Evolutionary conservation across 768 basidiomycete species (phyloP).

Genomic region (Lepiota brunneoincarnata): DNA sequence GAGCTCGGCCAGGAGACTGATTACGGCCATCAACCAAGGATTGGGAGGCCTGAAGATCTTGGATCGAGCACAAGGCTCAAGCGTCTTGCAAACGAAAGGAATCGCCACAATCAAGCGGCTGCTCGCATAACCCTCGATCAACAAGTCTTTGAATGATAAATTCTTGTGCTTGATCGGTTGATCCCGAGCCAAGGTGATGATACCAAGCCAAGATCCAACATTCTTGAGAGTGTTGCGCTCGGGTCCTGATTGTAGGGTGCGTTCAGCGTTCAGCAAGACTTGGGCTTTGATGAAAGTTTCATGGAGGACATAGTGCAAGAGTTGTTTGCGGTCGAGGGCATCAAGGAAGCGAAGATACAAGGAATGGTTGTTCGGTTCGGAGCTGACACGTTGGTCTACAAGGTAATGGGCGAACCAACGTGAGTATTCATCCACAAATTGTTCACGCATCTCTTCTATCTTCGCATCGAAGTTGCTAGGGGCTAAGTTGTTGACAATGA

Average conservation of each 20-base stretch:
- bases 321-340: constrained; percentile 61
- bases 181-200: constrained; percentile 89
- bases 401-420: constrained; percentile 98
- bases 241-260: constrained; percentile 78
- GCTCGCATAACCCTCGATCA: constrained; percentile 92
- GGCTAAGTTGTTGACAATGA: constrained; percentile 97
- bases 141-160: constrained; percentile 95
- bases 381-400: constrained; percentile 92
- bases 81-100: constrained; percentile 96
- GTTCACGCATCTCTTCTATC: constrained; percentile 77
- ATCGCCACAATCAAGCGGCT: constrained; percentile 91
- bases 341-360: constrained; percentile 95
- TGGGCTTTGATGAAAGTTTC: constrained; percentile 92
- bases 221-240: constrained; percentile 92
- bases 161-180: constrained; percentile 91
- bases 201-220: constrained; percentile 92
- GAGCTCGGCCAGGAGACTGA: constrained; percentile 89
- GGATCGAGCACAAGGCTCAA: constrained; percentile 87
- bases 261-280: constrained; percentile 85
- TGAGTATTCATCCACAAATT: constrained; percentile 81
- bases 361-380: constrained; percentile 95
- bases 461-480: constrained; percentile 91
- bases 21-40: constrained; percentile 97
- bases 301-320: constrained; percentile 82
- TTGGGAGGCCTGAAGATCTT: constrained; percentile 95